These are phyloP conservation scores for Deinandra increscens DNA, from an alignment of 129 eudicot genomes.

Conservation along the genomic window DNA sequence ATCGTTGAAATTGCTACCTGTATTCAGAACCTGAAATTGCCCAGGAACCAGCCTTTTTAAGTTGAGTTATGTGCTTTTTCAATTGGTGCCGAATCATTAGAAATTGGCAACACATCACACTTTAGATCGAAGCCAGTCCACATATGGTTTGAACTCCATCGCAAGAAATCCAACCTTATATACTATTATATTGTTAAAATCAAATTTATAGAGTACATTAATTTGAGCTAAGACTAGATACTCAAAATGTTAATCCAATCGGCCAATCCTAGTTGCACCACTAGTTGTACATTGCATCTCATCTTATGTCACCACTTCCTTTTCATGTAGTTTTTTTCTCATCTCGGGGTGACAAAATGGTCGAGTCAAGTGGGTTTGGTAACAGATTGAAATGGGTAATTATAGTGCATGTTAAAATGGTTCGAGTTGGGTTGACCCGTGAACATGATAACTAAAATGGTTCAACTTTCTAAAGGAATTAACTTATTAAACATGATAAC, in stretches of 20 bases:
- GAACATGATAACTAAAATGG: too few relatives aligned
- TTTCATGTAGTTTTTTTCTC: neutral
- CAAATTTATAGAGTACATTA: too few relatives aligned
- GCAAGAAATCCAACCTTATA: neutral
- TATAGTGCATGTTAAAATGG: neutral
- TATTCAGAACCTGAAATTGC: neutral
- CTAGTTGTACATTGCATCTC: neutral
- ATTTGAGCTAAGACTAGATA: neutral
- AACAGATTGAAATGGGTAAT: neutral
- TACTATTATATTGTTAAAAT: neutral
- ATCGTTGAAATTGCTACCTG: neutral
- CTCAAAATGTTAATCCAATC: neutral
- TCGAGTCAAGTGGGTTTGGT: neutral
- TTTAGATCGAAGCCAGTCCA: neutral
- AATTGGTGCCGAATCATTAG: neutral
- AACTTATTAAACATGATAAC: neutral
- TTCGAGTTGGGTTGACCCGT: too few relatives aligned
- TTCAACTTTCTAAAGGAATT: neutral
- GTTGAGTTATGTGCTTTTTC: neutral
- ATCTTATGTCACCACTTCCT: neutral
- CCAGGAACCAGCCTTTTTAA: neutral
- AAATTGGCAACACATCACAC: too few relatives aligned
- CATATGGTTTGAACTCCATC: too few relatives aligned
- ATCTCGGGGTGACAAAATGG: neutral
- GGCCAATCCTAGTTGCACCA: neutral